These are phyloP conservation scores for Apophysomyces elegans DNA, from an alignment of 371 early-diverging fungal genomes.

Conservation along the genomic window DNA sequence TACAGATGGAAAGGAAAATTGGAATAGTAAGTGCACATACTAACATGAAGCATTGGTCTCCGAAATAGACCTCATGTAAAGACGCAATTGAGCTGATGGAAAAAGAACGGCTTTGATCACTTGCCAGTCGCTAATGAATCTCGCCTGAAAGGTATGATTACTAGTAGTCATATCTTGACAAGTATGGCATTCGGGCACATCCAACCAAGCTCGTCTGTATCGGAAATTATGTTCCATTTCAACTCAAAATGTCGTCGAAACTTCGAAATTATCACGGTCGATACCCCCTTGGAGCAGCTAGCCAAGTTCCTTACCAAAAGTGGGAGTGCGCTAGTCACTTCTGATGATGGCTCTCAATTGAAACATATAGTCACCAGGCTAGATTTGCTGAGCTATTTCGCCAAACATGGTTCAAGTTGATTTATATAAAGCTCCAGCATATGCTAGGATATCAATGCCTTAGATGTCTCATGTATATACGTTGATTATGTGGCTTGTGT, in stretches of 20 bases:
- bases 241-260: constrained; percentile 54
- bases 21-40: too few relatives aligned
- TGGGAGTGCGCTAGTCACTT: constrained; percentile 87
- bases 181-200: constrained; percentile 78
- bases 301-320: constrained; percentile 89
- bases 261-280: constrained; percentile 83
- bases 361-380: constrained; percentile 92
- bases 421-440: too few relatives aligned
- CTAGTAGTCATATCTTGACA: constrained; percentile 85
- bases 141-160: constrained; percentile 81
- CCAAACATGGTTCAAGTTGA: too few relatives aligned
- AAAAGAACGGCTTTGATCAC: constrained; percentile 89
- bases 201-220: constrained; percentile 67
- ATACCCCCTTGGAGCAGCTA: constrained; percentile 82
- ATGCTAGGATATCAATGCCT: too few relatives aligned
- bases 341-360: constrained; percentile 57
- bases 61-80: constrained; percentile 60
- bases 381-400: constrained; percentile 65
- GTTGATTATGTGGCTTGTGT: too few relatives aligned
- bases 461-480: too few relatives aligned
- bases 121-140: constrained; percentile 82
- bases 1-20: not conserved
- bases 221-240: constrained; percentile 86
- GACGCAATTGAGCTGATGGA: constrained; percentile 91
- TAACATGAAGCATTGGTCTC: not conserved